phyloP scores from a whole-genome alignment of 495 filamentous ascomycete species.

The Choiromyces venosus region DNA sequence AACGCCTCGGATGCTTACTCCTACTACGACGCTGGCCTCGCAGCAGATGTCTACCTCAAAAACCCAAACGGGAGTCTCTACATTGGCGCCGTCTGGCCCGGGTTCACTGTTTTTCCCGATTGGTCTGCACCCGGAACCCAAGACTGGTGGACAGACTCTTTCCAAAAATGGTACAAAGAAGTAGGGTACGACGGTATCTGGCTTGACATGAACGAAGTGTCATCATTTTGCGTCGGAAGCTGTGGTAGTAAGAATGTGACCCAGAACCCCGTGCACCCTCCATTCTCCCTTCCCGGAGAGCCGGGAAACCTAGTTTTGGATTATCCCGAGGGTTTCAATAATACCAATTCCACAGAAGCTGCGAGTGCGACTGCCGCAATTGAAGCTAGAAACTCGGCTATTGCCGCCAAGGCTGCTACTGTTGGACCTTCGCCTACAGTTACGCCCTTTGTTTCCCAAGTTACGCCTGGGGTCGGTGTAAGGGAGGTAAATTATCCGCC shows the following conservation, averaged over 20 bases:
- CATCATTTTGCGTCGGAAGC: conserved; percentile 75
- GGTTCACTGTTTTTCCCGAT: conserved; percentile 64
- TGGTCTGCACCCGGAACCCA: conserved; percentile 63
- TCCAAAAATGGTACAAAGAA: conserved; percentile 59
- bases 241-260: conserved; percentile 65
- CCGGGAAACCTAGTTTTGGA: conserved; percentile 55
- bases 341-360: conserved; percentile 66
- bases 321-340: conserved; percentile 68
- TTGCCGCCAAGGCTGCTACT: background rate
- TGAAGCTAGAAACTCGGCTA: background rate
- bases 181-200: conserved; percentile 78
- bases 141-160: conserved; percentile 67
- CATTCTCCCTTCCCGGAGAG: conserved; percentile 62
- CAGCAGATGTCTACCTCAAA: conserved; percentile 39
- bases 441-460: background rate
- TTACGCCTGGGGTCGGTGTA: background rate
- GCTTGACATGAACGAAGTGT: conserved; percentile 83
- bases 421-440: background rate
- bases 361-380: conserved; percentile 53
- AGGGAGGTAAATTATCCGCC: conserved; percentile 56
- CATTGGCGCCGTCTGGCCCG: conserved; percentile 80
- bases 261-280: conserved; percentile 64
- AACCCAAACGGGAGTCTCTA: conserved; percentile 60
- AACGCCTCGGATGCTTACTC: conserved; percentile 67
- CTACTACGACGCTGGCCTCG: conserved; percentile 62